Conservation (phyloP, 768 basidiomycete genomes). For the Leccinellum albellum region DNA sequence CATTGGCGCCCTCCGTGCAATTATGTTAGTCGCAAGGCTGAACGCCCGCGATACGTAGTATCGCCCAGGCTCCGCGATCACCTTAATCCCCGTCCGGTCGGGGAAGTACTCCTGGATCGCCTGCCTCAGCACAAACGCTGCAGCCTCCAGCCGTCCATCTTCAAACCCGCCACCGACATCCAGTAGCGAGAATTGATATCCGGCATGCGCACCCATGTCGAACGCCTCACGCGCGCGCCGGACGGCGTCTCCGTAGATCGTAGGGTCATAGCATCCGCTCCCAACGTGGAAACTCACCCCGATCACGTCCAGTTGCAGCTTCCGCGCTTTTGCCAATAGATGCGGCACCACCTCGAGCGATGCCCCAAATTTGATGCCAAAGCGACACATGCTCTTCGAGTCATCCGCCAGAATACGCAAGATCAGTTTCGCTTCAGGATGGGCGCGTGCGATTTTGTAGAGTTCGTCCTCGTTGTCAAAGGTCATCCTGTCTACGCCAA, state of each 20-base stretch:
- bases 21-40: slow-evolving; percentile 88
- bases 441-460: slow-evolving; percentile 80
- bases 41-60: slow-evolving; percentile 93
- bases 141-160: slow-evolving; percentile 76
- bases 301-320: slow-evolving; percentile 79
- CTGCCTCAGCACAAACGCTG: slow-evolving; percentile 63
- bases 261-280: slow-evolving; percentile 91
- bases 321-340: slow-evolving; percentile 74
- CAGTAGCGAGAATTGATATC: slow-evolving; percentile 78
- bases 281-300: slow-evolving; percentile 99
- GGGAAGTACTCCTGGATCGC: slow-evolving; percentile 83
- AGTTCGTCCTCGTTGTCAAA: slow-evolving; percentile 98
- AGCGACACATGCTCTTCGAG: slow-evolving; percentile 87
- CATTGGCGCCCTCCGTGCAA: slow-evolving; percentile 74
- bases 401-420: slow-evolving; percentile 98
- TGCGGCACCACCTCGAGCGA: slow-evolving; percentile 74
- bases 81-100: slow-evolving; percentile 56
- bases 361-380: slow-evolving; percentile 97
- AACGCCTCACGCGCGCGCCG: slow-evolving; percentile 79
- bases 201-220: slow-evolving; percentile 77
- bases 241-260: slow-evolving; percentile 87
- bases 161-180: slow-evolving; percentile 98
- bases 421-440: slow-evolving; percentile 82
- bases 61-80: slow-evolving; percentile 95
- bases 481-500: slow-evolving; percentile 89